Evolutionary conservation across 2,329 filamentous ascomycete species (phyloP), one percentile per base, ranked within the genome.

Genomic region (Diaporthe ampelina): DNA sequence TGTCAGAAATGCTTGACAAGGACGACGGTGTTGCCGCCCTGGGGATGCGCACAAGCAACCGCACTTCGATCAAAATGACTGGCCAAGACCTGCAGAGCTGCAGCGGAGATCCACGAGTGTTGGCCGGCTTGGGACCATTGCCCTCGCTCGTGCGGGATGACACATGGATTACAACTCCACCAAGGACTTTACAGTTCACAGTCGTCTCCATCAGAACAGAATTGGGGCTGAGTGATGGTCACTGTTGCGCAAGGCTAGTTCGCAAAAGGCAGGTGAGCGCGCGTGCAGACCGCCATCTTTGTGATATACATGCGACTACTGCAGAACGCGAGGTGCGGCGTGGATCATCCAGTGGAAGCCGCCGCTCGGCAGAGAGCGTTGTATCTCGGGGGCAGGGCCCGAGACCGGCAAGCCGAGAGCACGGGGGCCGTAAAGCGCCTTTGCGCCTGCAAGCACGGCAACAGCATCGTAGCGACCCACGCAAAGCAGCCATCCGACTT

Each of bases 321-420:
- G 69, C 45, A 67, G 61, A 35, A 67, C 43, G 43, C n/a, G 50
- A 48, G 17, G 45, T 19, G 15, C 35, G 29, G 40, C 21, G 24
- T 24, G 29, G 63, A 67, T 67, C 59, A 37, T 37, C 45, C 61
- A 67, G 45, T 67, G 61, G 61, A n/a, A 52, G 26, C 29, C 11
- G 45, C 43, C 45, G 48, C 19, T 67, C 45, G 63, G 63, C 45
- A 67, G 37, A 26, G 45, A n/a, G 63, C 45, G 61, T 67, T 10
- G 21, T 45, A 67, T 50, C 29, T 37, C 35, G 19, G 26, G 45
- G 19, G 24, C 56, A 26, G 50, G 69, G 32, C 70, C 70, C 71
- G 74, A 75, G 48, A 59, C 69, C 70, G 74, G 70, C 50, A 75
- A 54, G 74, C 65, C 74, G 63, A 73, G 50, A 13, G 37, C 43